Evolutionary conservation across 495 filamentous ascomycete genomes (phyloP), one percentile per base, ranked within the genome.

Genomic region (Aspergillus taichungensis): DNA sequence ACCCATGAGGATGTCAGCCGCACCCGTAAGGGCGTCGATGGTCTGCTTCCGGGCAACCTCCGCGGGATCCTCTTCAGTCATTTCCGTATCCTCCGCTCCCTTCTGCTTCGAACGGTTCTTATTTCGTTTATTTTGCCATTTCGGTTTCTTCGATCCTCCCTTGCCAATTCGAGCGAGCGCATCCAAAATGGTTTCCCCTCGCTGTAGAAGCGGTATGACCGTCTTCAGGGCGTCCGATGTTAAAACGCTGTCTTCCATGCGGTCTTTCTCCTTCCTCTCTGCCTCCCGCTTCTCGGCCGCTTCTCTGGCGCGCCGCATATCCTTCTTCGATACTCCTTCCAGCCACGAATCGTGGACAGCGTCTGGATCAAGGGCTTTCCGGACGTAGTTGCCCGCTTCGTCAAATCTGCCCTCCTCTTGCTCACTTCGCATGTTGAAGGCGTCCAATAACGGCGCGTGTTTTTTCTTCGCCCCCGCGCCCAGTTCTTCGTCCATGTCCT

Each of bases 361-460:
- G 56, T 95, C 88, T 1, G 88, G 87, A 55, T 98, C 92, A 0
- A 64, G 72, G 1, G 89, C 89, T 51, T 90, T 92, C n/a, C 92
- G 76, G 29, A 98, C 80, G 60, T 75, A 98, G 59, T 96, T 97
- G 3, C 92, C 92, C 11, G 79, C 68, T 43, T 86, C 85, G 57
- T 98, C 92, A 55, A 95, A 97, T 9, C 79, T 72, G 0, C 92
- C 92, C 56, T 97, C 92, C 60, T 98, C 94, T 56, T 89, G 81
- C 63, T 98, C 92, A 5, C 73, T 66, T 39, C 75, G 79, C 78
- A 98, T 89, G 56, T 98, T 95, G 74, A 98, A 98, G 0, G 89
- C 92, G 64, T 96, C 92, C 24, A 97, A 73, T 54, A 92, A 83
- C n/a, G 92, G 92, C 11, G 94, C 94, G 61, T 94, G 87, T 59